Evolutionary conservation across 2,329 filamentous ascomycete genomes (phyloP), one percentile per base, ranked within the genome.

Genomic region (Fusarium sp.): DNA sequence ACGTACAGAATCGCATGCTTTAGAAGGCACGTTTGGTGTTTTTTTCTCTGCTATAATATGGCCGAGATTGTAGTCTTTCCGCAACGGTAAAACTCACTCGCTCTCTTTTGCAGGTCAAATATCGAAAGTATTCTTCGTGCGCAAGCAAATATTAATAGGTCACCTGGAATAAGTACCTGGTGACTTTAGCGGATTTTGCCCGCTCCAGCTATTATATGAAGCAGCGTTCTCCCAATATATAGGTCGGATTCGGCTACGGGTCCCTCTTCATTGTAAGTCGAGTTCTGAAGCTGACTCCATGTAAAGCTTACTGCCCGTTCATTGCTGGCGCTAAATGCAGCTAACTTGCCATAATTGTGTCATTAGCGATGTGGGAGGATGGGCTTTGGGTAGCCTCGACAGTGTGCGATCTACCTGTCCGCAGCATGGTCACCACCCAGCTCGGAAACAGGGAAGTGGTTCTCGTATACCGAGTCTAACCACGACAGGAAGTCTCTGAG

Each of bases 321-420:
- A n/a, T 10, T 1, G 0, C 3, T 3, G 39, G 17, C 14, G 22
- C 14, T 14, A 10, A 2, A n/a, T 42, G 1, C 22, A 15, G 0
- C 14, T 1, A 42, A 42, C 0, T 41, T 2, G 39, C 17, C 32
- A 15, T 15, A 3, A 34, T 0, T 15, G 0, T 15, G 0, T 15
- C 32, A 34, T 34, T 8, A 34, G 3, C 0, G 14, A 34, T 34
- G 32, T 15, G 0, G 22, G 12, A 41, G 6, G 13, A 41, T 13
- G 8, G 22, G 20, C 14, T 6, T 4, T 41, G 13, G 22, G 39
- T 41, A 41, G 39, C 14, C 39, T 41, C 13, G 22, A n/a, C 20
- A 6, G 22, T n/a, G 39, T 41, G 22, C 20, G 39, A 41, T 41
- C 3, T n/a, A 41, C 8, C 22, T 41, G 39, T 41, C 39, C 1